phyloP scores from a whole-genome alignment of 1,139 yeast genomes.

The Debaryomyces fabryi region DNA sequence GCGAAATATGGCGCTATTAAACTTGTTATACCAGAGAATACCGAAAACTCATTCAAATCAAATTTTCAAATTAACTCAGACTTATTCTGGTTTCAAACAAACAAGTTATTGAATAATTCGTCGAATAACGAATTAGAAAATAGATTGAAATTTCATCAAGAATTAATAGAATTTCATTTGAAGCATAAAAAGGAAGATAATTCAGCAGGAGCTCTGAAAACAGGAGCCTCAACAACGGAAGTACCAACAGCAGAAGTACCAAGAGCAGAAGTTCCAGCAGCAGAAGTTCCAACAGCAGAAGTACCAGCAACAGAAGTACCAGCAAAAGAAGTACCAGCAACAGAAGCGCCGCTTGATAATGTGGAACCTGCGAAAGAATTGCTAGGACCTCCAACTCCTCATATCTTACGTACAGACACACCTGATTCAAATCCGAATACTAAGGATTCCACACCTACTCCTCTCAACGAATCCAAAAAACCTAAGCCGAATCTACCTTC shows the following conservation, averaged over 20 bases:
- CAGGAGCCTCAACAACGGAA: no score
- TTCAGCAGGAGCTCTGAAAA: not conserved
- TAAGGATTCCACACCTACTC: slow-evolving; percentile 2
- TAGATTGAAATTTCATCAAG: slow-evolving; percentile 34
- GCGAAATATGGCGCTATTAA: slow-evolving; percentile 71
- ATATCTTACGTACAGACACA: not conserved
- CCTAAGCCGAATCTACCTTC: slow-evolving; percentile 14
- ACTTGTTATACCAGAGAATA: slow-evolving; percentile 53
- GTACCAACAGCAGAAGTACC: no score
- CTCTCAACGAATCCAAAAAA: not conserved
- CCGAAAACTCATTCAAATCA: slow-evolving; percentile 45
- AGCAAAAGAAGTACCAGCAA: no score
- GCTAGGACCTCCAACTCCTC: not conserved
- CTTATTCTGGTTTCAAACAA: slow-evolving; percentile 58
- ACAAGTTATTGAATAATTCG: slow-evolving; percentile 36
- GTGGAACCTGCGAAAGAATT: not conserved
- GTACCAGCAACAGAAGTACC: no score
- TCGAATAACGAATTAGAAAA: slow-evolving; percentile 30
- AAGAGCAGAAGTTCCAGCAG: no score
- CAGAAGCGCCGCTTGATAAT: not conserved
- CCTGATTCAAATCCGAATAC: slow-evolving; percentile 1
- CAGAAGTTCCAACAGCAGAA: no score
- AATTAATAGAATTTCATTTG: slow-evolving; percentile 23
- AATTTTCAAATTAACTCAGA: slow-evolving; percentile 39
- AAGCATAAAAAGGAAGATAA: slow-evolving; percentile 1